Evolutionary conservation across 2,329 filamentous ascomycete genomes (phyloP).

Genomic region (Aspergillus fumigatiaffinis): DNA sequence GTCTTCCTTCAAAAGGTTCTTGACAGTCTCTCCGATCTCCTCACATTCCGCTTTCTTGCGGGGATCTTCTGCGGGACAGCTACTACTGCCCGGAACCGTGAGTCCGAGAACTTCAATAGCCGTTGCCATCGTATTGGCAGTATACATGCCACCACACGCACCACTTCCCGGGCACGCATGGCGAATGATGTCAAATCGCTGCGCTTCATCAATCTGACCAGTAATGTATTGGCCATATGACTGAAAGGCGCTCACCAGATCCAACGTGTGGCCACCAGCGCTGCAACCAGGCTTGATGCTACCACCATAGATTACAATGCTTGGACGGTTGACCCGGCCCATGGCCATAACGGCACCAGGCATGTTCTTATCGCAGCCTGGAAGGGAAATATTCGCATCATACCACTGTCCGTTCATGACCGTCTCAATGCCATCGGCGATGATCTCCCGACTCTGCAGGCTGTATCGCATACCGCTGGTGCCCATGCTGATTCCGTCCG

Average conservation of each 20-base stretch:
- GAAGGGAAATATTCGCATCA: conserved; percentile 93
- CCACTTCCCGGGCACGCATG: conserved; percentile 82
- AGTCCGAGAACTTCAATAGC: conserved; percentile 53
- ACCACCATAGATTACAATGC: conserved; percentile 96
- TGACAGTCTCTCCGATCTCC: conserved; percentile 67
- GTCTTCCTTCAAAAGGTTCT: conserved; percentile 69
- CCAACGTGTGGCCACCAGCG: conserved; percentile 61
- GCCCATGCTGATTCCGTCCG: conserved; percentile 96
- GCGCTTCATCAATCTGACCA: conserved; percentile 83
- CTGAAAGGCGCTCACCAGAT: conserved; percentile 97
- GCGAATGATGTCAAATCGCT: conserved; percentile 91
- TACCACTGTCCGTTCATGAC: conserved; percentile 99
- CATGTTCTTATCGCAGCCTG: conserved; percentile 99
- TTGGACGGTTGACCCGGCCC: conserved; percentile 89
- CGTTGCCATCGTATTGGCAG: conserved; percentile 70
- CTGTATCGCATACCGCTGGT: conserved; percentile 96
- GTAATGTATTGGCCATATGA: conserved; percentile 92
- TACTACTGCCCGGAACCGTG: not conserved
- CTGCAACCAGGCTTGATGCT: conserved; percentile 84
- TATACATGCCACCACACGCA: conserved; percentile 84
- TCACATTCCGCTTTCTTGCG: conserved; percentile 70
- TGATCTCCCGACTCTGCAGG: conserved; percentile 90
- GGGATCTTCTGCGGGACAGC: conserved; percentile 49
- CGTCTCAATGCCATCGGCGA: conserved; percentile 97
- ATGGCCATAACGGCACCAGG: conserved; percentile 88